These are phyloP conservation scores for Ulmus americana DNA, from an alignment of 331 rosid genomes.

Conservation along the genomic window DNA sequence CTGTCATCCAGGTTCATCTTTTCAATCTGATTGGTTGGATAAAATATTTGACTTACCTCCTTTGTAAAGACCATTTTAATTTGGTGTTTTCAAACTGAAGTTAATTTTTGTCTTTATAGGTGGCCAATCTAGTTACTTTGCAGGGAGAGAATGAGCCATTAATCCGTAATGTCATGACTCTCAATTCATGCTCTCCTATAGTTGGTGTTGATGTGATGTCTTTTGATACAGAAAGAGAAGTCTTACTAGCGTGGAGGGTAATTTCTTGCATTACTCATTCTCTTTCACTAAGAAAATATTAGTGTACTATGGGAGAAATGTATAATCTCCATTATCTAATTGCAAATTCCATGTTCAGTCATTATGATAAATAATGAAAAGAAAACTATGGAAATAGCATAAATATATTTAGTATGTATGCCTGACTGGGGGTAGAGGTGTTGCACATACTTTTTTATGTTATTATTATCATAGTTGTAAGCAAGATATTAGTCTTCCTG, in stretches of 20 bases:
- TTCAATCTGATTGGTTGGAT: conserved; percentile 8
- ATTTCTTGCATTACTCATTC: not conserved
- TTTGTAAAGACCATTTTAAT: not conserved
- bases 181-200: conserved; percentile 83
- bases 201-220: conserved; percentile 95
- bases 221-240: conserved; percentile 77
- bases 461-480: not conserved
- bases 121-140: conserved; percentile 87
- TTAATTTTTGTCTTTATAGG: conserved; percentile 36
- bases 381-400: not conserved
- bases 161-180: conserved; percentile 88
- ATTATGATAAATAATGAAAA: not conserved
- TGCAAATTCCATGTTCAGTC: too few species aligned
- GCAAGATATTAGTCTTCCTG: not conserved
- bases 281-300: not conserved
- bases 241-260: conserved; percentile 98
- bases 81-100: not conserved
- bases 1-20: conserved; percentile 81
- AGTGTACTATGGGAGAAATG: not conserved
- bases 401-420: not conserved
- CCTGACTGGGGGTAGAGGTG: not conserved
- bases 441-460: not conserved
- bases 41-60: conserved; percentile 3
- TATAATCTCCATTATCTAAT: too few species aligned
- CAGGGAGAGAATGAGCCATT: conserved; percentile 83